These are phyloP conservation scores for Asterochloris sp. DNA, from an alignment of 139 green algal genomes.

Conservation along the genomic window DNA sequence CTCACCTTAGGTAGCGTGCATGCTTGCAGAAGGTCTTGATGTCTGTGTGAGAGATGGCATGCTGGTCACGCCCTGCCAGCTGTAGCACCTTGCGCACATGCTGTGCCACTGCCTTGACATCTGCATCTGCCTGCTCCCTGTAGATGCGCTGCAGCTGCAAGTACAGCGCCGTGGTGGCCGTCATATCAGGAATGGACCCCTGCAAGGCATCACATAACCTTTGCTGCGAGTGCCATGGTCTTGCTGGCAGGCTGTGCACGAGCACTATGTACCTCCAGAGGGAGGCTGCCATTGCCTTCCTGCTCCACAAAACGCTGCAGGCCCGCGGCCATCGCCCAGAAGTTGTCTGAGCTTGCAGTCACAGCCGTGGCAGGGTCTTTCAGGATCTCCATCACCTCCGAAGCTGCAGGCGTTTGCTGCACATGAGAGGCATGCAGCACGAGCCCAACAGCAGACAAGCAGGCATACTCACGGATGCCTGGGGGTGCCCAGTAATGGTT, in stretches of 20 bases:
- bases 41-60: constrained; percentile 33
- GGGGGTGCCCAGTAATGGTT: constrained; percentile 73
- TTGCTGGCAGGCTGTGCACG: too few species aligned
- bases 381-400: constrained; percentile 57
- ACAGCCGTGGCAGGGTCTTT: constrained; percentile 45
- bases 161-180: constrained; percentile 85
- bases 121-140: constrained; percentile 62
- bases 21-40: constrained; percentile 81
- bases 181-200: constrained; percentile 94
- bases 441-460: background rate
- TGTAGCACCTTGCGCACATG: constrained; percentile 55
- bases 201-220: constrained; percentile 42
- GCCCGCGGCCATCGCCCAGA: constrained; percentile 82
- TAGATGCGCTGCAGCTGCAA: constrained; percentile 87
- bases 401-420: constrained; percentile 35
- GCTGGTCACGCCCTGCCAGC: constrained; percentile 34
- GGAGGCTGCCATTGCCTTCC: constrained; percentile 45
- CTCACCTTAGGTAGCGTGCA: constrained; percentile 63
- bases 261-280: constrained; percentile 30
- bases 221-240: too few species aligned
- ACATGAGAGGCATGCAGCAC: background rate
- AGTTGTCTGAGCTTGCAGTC: constrained; percentile 35
- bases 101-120: constrained; percentile 64
- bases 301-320: constrained; percentile 62
- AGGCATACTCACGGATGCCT: constrained; percentile 48